A percentile compares a stretch with the other conserved stretches of the same genome.
These are phyloP conservation scores for Bolboschoenoplectus hybrid DNA, from an alignment of 202 grass and related monocot genomes.

Conservation along the genomic window DNA sequence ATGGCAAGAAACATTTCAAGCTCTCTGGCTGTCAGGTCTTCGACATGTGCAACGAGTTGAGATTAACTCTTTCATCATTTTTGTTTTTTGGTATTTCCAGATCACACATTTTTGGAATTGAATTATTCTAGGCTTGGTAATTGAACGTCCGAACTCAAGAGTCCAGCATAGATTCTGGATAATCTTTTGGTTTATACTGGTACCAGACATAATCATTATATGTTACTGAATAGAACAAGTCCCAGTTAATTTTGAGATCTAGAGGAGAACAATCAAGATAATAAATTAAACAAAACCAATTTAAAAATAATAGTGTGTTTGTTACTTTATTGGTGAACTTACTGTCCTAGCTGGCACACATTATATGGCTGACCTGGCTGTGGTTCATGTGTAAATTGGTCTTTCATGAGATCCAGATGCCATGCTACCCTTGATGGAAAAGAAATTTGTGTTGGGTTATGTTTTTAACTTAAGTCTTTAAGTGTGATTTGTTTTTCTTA, in stretches of 20 bases:
- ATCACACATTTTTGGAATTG: background rate
- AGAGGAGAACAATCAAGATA: background rate
- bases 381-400: background rate
- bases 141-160: background rate
- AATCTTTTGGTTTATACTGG: constrained; percentile 6
- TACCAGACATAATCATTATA: constrained; percentile 15
- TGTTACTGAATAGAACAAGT: background rate
- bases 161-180: background rate
- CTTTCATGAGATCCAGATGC: constrained; percentile 10
- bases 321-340: background rate
- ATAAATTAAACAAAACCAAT: background rate
- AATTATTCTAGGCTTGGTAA: background rate
- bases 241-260: background rate
- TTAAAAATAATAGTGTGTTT: background rate
- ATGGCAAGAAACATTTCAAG: constrained; percentile 91
- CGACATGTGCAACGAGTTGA: constrained; percentile 73
- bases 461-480: background rate
- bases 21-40: constrained; percentile 84
- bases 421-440: background rate
- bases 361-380: background rate
- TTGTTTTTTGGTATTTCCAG: constrained; percentile 21
- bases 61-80: constrained; percentile 42
- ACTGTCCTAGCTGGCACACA: background rate
- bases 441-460: background rate
- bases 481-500: background rate